Evolutionary conservation across 176 grass and related monocot species (phyloP).

Genomic region (Guadua angustifolia): DNA sequence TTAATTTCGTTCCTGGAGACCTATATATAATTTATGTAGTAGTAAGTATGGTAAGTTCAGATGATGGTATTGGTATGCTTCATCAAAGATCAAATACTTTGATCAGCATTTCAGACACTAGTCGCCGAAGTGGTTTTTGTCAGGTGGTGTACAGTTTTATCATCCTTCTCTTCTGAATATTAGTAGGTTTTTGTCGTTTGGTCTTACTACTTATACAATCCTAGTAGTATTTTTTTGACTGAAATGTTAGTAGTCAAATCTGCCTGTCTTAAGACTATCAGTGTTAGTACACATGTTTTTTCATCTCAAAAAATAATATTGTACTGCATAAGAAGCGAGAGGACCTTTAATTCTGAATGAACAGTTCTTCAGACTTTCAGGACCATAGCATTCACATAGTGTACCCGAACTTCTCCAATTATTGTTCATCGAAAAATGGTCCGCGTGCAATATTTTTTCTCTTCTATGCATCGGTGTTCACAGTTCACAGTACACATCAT

Average conservation of each 20-base stretch:
- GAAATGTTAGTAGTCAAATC: neutral
- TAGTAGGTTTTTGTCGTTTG: neutral
- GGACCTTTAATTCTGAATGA: neutral
- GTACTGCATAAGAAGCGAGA: neutral
- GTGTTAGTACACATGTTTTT: neutral
- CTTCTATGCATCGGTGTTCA: conserved; percentile 12
- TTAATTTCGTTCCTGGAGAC: neutral
- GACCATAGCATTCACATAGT: neutral
- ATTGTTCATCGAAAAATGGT: conserved; percentile 1
- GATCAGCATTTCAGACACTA: neutral
- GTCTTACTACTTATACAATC: neutral
- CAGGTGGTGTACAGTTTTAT: neutral
- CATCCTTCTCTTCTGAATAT: neutral
- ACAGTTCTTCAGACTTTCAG: conserved; percentile 21
- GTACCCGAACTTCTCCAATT: conserved; percentile 8
- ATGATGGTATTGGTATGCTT: neutral
- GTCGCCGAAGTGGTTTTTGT: neutral
- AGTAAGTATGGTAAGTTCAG: neutral
- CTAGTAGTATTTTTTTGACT: neutral
- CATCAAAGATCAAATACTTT: neutral
- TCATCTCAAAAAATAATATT: too few relatives aligned
- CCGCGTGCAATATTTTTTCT: neutral
- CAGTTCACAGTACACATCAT: neutral
- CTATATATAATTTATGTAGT: neutral
- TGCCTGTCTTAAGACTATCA: neutral